These are phyloP conservation scores for Myxozyma monticola DNA, from an alignment of 805 yeast genomes.

Conservation along the genomic window DNA sequence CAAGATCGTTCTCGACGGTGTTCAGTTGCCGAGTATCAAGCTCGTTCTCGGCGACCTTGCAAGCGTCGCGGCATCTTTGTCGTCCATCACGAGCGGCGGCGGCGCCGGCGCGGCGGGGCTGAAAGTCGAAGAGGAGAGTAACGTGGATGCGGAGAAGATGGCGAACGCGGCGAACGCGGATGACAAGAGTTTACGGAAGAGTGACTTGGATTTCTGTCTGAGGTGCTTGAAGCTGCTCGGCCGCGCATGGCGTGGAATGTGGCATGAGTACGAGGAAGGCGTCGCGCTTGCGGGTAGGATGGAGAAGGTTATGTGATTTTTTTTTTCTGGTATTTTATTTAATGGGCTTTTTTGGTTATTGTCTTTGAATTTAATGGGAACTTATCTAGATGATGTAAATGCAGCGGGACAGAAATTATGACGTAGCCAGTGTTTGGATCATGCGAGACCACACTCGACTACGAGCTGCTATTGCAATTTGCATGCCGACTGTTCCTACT, in stretches of 20 bases:
- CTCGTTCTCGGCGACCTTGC: conserved; percentile 11
- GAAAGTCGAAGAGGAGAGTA: background rate
- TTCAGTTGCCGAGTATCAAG: conserved; percentile 23
- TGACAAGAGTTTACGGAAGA: background rate
- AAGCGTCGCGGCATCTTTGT: conserved; percentile 1
- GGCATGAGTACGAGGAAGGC: conserved; percentile 24
- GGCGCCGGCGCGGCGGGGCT: background rate
- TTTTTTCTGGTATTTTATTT: too few relatives aligned
- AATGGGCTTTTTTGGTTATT: too few relatives aligned
- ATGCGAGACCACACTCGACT: too few relatives aligned
- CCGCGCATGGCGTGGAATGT: conserved; percentile 12
- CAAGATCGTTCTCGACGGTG: conserved; percentile 19
- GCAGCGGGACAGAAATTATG: too few relatives aligned
- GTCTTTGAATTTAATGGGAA: too few relatives aligned
- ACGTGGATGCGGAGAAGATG: background rate
- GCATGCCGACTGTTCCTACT: too few relatives aligned
- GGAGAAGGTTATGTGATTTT: conserved; percentile 23
- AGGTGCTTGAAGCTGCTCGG: conserved; percentile 15
- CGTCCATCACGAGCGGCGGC: background rate
- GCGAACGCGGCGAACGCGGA: background rate
- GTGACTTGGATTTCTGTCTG: conserved; percentile 19
- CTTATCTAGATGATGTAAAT: too few relatives aligned
- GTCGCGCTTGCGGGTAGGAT: conserved; percentile 21
- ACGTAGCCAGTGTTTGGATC: background rate
- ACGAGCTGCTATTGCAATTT: too few relatives aligned